These are phyloP conservation scores for Calonectria ilicicola DNA, from an alignment of 2,329 filamentous ascomycete species.

Conservation along the genomic window DNA sequence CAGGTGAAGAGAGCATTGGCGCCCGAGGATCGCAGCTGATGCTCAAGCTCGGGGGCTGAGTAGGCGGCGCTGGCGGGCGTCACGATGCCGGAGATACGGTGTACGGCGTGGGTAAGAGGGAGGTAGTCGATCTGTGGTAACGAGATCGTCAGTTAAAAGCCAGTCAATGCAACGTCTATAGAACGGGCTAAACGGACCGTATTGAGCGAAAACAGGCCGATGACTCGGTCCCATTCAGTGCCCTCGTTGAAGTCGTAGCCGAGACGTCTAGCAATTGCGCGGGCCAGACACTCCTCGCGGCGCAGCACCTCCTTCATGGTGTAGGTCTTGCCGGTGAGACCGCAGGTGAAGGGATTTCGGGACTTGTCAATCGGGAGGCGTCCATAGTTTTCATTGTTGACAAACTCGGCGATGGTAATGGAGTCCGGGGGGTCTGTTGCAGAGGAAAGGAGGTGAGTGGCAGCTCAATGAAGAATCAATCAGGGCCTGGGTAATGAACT, in stretches of 20 bases:
- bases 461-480: neutral
- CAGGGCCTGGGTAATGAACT: neutral
- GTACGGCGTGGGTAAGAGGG: constrained; percentile 78
- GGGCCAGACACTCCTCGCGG: constrained; percentile 75
- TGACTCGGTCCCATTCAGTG: constrained; percentile 84
- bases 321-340: constrained; percentile 76
- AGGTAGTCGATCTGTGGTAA: constrained; percentile 76
- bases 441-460: neutral
- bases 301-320: constrained; percentile 72
- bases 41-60: constrained; percentile 75
- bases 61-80: constrained; percentile 83
- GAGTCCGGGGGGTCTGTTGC: constrained; percentile 74
- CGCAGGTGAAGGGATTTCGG: constrained; percentile 80
- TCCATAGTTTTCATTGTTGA: constrained; percentile 79
- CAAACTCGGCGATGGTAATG: constrained; percentile 81
- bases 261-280: constrained; percentile 77
- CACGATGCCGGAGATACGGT: constrained; percentile 79
- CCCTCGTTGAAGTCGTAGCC: constrained; percentile 78
- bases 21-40: constrained; percentile 77
- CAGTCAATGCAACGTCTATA: neutral
- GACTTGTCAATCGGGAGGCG: constrained; percentile 73
- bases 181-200: constrained; percentile 65
- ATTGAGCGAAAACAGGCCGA: constrained; percentile 83
- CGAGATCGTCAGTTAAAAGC: neutral
- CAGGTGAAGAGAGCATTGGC: constrained; percentile 81